These are phyloP conservation scores for Fusarium sacchari DNA, from an alignment of 2,329 filamentous ascomycete genomes.

Conservation along the genomic window DNA sequence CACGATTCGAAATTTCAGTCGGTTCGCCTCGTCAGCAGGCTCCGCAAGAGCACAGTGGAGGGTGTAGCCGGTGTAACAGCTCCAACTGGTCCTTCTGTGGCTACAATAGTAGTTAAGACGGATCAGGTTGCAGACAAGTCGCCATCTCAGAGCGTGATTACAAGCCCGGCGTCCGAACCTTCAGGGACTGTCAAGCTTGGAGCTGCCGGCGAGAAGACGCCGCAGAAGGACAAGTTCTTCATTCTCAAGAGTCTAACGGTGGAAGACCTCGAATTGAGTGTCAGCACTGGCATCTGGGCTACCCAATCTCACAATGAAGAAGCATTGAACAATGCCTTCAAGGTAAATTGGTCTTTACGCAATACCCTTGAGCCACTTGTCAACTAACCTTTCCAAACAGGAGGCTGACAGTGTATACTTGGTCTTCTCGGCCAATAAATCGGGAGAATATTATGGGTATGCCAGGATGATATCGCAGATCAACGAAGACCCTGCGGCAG, in stretches of 20 bases:
- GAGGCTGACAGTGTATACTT: constrained; percentile 85
- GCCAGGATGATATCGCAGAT: constrained; percentile 90
- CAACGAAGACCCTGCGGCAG: constrained; percentile 76
- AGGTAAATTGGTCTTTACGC: constrained; percentile 61
- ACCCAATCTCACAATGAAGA: constrained; percentile 94
- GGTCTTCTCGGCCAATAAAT: constrained; percentile 97
- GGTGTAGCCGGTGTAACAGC: constrained; percentile 59
- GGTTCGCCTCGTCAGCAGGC: constrained; percentile 84
- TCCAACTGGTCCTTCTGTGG: constrained; percentile 64
- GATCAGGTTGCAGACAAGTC: constrained; percentile 22
- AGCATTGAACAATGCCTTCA: constrained; percentile 82
- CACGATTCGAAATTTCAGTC: constrained; percentile 92
- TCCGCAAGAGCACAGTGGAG: constrained; percentile 69
- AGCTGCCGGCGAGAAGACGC: constrained; percentile 8
- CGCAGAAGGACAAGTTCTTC: constrained; percentile 80
- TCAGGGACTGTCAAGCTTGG: background rate
- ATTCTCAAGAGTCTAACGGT: constrained; percentile 92
- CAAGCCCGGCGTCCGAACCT: constrained; percentile 10
- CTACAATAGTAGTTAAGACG: constrained; percentile 41
- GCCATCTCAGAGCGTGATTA: background rate
- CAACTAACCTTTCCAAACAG: constrained; percentile 56
- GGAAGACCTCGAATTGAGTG: constrained; percentile 88
- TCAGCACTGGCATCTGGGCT: constrained; percentile 90
- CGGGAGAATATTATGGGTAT: constrained; percentile 96
- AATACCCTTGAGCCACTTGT: background rate